These are phyloP conservation scores for Aureobasidium sp. DNA, from an alignment of 2,329 filamentous ascomycete genomes.

Conservation along the genomic window DNA sequence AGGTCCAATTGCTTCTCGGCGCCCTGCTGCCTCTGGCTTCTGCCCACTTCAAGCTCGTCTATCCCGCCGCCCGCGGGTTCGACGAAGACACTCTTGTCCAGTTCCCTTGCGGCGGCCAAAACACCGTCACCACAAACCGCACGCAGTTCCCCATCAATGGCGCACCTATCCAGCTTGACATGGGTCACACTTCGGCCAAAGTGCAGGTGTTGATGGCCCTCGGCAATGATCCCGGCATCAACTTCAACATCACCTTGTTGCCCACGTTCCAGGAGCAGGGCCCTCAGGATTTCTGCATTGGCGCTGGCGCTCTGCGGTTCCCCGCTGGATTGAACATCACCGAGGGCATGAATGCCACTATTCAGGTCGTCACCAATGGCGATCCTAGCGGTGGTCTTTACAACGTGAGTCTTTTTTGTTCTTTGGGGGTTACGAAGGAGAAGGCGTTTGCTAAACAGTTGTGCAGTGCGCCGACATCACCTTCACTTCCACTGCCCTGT, in stretches of 20 bases:
- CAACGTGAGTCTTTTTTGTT: conserved; percentile 38
- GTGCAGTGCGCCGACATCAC: conserved; percentile 66
- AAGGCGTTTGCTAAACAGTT: background rate
- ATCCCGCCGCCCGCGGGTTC: conserved; percentile 46
- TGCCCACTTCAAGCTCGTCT: conserved; percentile 52
- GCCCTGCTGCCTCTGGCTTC: conserved; percentile 40
- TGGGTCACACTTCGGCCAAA: conserved; percentile 47
- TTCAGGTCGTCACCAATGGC: conserved; percentile 63
- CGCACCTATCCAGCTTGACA: conserved; percentile 45
- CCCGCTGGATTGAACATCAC: conserved; percentile 45
- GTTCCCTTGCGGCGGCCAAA: conserved; percentile 47
- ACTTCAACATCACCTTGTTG: conserved; percentile 64
- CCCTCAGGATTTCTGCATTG: conserved; percentile 60
- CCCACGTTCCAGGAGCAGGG: conserved; percentile 54
- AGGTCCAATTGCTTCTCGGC: conserved; percentile 29
- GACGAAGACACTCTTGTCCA: conserved; percentile 40
- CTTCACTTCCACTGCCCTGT: conserved; percentile 49
- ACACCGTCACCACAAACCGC: conserved; percentile 38
- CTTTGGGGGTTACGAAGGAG: background rate
- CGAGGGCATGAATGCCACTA: conserved; percentile 57
- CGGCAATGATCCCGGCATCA: conserved; percentile 46
- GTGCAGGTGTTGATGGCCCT: conserved; percentile 49
- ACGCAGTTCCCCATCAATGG: conserved; percentile 44
- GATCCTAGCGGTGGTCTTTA: conserved; percentile 56
- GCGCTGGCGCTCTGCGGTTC: conserved; percentile 43